These are phyloP conservation scores for Salix udensis DNA, from an alignment of 345 rosid species.

Conservation along the genomic window DNA sequence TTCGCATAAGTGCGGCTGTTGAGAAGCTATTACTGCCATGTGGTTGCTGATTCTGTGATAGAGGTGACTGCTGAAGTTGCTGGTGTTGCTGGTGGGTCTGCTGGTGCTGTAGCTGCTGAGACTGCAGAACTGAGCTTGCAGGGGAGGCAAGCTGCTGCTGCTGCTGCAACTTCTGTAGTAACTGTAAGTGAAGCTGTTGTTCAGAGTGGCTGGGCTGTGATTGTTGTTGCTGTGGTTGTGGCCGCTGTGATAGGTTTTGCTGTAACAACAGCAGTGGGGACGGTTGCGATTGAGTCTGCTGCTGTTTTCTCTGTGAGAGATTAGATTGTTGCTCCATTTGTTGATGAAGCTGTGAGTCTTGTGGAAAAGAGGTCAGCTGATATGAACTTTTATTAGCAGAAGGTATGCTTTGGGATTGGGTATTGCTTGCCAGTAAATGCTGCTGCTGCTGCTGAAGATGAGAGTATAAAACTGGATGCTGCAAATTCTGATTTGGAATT, in stretches of 20 bases:
- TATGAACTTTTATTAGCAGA: constrained; percentile 46
- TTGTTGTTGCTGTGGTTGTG: constrained; percentile 41
- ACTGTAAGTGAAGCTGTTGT: constrained; percentile 71
- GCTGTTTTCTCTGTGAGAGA: constrained; percentile 55
- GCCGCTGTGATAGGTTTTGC: constrained; percentile 51
- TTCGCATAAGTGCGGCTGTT: constrained; percentile 47
- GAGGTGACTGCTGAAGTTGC: constrained; percentile 44
- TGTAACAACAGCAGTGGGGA: constrained; percentile 49
- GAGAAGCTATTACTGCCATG: constrained; percentile 54
- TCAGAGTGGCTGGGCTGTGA: constrained; percentile 67
- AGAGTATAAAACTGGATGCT: constrained; percentile 47
- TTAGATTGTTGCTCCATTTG: constrained; percentile 64
- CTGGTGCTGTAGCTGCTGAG: constrained; percentile 72
- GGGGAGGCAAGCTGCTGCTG: constrained; percentile 60
- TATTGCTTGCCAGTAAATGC: constrained; percentile 42
- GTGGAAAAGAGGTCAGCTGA: constrained; percentile 53
- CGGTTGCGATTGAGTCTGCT: constrained; percentile 61
- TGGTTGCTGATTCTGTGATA: constrained; percentile 57
- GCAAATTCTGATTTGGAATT: constrained; percentile 38
- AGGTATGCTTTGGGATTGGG: constrained; percentile 37
- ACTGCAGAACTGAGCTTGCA: constrained; percentile 52
- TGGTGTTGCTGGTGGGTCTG: constrained; percentile 42
- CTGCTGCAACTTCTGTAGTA: constrained; percentile 60
- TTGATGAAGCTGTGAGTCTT: constrained; percentile 57
- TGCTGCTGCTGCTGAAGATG: constrained; percentile 55